These are phyloP conservation scores for Blastomyces gilchristii DNA, from an alignment of 2,329 filamentous ascomycete species.

Conservation along the genomic window DNA sequence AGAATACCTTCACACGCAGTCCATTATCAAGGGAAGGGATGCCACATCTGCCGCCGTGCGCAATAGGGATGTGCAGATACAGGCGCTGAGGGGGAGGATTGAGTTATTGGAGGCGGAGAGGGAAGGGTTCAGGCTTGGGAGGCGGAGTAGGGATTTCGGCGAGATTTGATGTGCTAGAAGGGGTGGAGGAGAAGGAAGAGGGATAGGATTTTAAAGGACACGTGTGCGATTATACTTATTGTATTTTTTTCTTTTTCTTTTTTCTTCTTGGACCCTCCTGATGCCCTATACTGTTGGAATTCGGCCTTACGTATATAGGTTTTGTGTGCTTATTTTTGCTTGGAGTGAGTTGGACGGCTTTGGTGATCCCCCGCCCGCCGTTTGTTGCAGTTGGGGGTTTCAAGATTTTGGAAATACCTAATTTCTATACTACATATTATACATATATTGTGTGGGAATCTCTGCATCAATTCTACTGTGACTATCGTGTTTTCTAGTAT, in stretches of 20 bases:
- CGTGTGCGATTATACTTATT: neutral
- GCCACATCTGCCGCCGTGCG: constrained; percentile 53
- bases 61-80: constrained; percentile 53
- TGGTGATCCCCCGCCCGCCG: neutral
- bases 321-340: neutral
- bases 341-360: neutral
- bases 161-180: constrained; percentile 9
- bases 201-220: neutral
- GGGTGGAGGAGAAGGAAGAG: neutral
- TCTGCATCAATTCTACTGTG: neutral
- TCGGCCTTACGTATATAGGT: neutral
- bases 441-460: neutral
- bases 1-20: constrained; percentile 50
- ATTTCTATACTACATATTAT: too few relatives aligned
- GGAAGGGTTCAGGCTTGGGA: constrained; percentile 42
- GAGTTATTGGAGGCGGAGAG: constrained; percentile 45
- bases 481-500: neutral
- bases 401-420: neutral
- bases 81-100: constrained; percentile 58
- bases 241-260: neutral
- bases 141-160: constrained; percentile 24
- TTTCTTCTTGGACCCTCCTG: neutral
- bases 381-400: neutral
- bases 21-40: constrained; percentile 56
- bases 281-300: neutral